Evolutionary conservation across 2,329 filamentous ascomycete genomes (phyloP), one percentile per base, ranked within the genome.

Genomic region (Aspergillus fumigatiaffinis): DNA sequence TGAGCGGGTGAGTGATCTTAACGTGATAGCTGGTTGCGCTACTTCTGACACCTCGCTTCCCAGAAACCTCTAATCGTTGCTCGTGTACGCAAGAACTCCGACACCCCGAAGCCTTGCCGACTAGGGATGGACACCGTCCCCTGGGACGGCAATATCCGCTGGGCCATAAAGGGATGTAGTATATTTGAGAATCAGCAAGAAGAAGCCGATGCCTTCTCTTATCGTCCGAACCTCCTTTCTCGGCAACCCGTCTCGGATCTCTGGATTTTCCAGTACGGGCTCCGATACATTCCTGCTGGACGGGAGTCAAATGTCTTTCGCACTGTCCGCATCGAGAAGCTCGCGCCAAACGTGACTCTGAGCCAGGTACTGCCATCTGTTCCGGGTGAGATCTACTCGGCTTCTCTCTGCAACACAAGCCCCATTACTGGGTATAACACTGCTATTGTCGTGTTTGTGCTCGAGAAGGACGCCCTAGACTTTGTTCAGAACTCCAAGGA

Each of bases 401-500:
- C 68, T 10, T 63, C 65, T 47, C 61, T 74, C 4, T 57, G 67
- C 41, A 65, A 72, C 54, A 73, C 70, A 5, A 55, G 44, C 12
- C 44, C 61, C 2, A 67, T 70, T 26, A 69, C 64, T 1, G 69
- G 71, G 7, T 67, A 61, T 25, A 67, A 68, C 49, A 73, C 68
- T 3, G 71, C 65, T 5, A 56, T 73, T 32, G 55, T 73, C 1
- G 65, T 66, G 3, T 74, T 73, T 50, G 52, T 71, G 17, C 56
- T 52, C 3, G 63, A 72, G 49, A 42, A 53, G 2, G 62, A 69
- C 35, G 69, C 71, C 2, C 20, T 57, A 12, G 51, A 55, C 2
- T 72, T 73, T 47, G 29, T 64, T 10, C 32, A 56, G 9, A 53
- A 56, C 42, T 61, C 61, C 6, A 61, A 57, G 9, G 49, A 58